These are phyloP conservation scores for Verticillium longisporum DNA, from an alignment of 2,329 filamentous ascomycete species.

Conservation along the genomic window DNA sequence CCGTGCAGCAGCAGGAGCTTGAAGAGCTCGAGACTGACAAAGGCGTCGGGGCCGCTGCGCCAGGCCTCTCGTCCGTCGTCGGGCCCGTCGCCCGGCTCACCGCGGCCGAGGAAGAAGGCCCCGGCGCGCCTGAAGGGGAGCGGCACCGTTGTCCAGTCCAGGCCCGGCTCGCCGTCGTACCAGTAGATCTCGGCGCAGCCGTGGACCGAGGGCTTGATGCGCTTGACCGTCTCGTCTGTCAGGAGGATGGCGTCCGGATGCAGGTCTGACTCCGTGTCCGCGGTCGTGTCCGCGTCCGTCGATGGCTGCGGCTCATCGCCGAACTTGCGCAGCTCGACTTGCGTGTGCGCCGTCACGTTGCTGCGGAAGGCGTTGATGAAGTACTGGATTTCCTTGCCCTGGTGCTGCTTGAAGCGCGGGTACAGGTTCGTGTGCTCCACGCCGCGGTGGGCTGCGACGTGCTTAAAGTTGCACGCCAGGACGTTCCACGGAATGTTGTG, in stretches of 20 bases:
- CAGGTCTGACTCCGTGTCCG: no score
- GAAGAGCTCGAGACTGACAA: constrained; percentile 15
- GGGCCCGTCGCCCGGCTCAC: no score
- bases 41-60: background rate
- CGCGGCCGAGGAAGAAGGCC: no score
- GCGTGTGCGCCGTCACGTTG: background rate
- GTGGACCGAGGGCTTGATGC: no score
- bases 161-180: no score
- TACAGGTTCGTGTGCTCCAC: constrained; percentile 6
- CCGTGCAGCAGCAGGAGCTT: constrained; percentile 16
- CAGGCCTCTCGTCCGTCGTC: background rate
- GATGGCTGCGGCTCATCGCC: background rate
- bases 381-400: constrained; percentile 7
- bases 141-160: no score
- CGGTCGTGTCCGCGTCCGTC: no score
- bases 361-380: constrained; percentile 8
- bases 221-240: no score
- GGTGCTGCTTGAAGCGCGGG: constrained; percentile 3
- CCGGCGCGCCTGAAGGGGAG: no score
- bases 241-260: no score
- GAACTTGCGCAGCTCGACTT: background rate
- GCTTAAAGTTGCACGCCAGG: constrained; percentile 7
- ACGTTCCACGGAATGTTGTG: constrained; percentile 11
- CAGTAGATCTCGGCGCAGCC: no score
- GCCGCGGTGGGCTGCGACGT: background rate